Conservation (phyloP, 2,329 filamentous ascomycete genomes). For the Exophiala sp. region DNA sequence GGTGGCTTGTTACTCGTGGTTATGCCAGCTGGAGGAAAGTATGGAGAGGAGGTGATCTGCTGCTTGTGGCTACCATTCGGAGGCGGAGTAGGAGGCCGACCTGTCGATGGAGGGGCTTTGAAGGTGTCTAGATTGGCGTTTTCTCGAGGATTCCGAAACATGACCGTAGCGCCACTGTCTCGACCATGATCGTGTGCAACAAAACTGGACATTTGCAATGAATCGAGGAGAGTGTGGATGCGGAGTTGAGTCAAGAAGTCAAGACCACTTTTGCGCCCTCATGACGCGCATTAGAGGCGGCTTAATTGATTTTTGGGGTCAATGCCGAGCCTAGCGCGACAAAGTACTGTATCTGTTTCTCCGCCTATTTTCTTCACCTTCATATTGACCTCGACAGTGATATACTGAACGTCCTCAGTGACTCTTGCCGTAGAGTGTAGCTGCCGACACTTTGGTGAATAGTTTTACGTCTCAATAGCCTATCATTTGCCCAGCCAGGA, state of each 20-base stretch:
- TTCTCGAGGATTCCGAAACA: slow-evolving; percentile 27
- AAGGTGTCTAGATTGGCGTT: slow-evolving; percentile 7
- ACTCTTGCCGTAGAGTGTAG: no score
- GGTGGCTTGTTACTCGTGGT: background rate
- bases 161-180: slow-evolving; percentile 10
- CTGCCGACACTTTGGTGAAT: no score
- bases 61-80: background rate
- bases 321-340: background rate
- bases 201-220: background rate
- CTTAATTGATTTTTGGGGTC: no score
- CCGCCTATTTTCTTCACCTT: no score
- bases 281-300: slow-evolving; percentile 1
- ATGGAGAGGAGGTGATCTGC: slow-evolving; percentile 4
- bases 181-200: slow-evolving; percentile 1
- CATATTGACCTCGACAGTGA: no score
- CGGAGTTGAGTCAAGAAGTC: background rate
- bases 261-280: background rate
- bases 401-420: no score
- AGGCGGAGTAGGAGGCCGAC: slow-evolving; percentile 25
- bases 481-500: no score
- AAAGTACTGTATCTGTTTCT: background rate
- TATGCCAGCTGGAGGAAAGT: slow-evolving; percentile 24
- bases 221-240: background rate
- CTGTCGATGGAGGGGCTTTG: slow-evolving; percentile 12
- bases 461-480: no score